Evolutionary conservation across 805 yeast genomes (phyloP), one percentile per base, ranked within the genome.

Genomic region (Jamesozyma gamospora): DNA sequence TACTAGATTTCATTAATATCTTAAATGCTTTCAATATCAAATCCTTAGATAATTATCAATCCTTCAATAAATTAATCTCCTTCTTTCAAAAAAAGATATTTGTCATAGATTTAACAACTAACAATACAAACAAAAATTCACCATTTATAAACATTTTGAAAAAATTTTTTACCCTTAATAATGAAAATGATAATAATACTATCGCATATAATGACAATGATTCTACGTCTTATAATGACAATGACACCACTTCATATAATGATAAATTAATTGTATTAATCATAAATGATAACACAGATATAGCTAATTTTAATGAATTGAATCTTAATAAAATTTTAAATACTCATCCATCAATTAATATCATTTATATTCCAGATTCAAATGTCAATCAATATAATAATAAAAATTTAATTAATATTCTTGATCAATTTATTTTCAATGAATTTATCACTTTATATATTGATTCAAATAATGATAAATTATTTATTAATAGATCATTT

Each of bases 1-100:
- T 45, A 15, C 32, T 47, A 8, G 51, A 47, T 31, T 38, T 41
- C 24, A 28, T 42, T 12, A 42, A 45, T 28, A 32, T 38, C 6
- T 17, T 43, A 9, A 28, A 24, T 3, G 49, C 51, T 6, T 33
- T 34, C 16, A 37, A 21, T 39, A 36, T 26, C 10, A 17, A 15
- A 9, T 31, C 26, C 11, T 33, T 19, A 27, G 37, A 40, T 10
- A 24, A 40, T 16, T 5, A 16, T 13, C 28, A 30, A 28, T 35
- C 32, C 29, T 19, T 40, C 6, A 27, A 36, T 8, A 37, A 40
- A 8, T 40, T 32, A 6, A 35, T 36, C 6, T 6, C 32, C 8
- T 21, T 24, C 11, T 38, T 32, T 17, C 15, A 17, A 13, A 8
- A 28, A 7, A 7, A 33, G 17, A 38, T 38, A 10, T 10, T 17